Evolutionary conservation across 129 eudicot genomes (phyloP).

Genomic region (Tagetes patula): DNA sequence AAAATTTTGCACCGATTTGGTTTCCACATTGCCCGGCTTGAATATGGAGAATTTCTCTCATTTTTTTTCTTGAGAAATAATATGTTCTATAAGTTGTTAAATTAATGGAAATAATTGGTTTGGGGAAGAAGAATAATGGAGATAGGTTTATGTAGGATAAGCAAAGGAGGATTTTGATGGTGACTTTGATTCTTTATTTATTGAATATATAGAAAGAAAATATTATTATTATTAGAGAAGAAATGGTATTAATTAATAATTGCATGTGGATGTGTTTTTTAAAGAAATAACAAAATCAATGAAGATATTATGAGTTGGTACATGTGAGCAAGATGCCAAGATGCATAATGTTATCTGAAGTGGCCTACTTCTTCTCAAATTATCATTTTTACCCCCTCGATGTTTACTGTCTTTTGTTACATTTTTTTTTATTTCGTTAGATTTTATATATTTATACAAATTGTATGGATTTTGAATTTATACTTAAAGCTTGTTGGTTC

Average conservation of each 20-base stretch:
- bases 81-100: not conserved
- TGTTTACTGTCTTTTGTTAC: not conserved
- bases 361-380: conserved; percentile 16
- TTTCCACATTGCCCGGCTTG: conserved; percentile 95
- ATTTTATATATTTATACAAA: not conserved
- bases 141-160: conserved; percentile 48
- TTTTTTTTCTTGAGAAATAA: conserved; percentile 36
- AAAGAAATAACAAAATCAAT: conserved; percentile 37
- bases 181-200: conserved; percentile 44
- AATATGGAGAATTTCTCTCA: conserved; percentile 86
- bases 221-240: conserved; percentile 33
- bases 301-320: conserved; percentile 56
- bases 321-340: conserved; percentile 46
- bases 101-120: conserved; percentile 7
- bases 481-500: too few relatives aligned
- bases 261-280: conserved; percentile 61
- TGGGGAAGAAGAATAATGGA: conserved; percentile 18
- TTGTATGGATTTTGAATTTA: too few relatives aligned
- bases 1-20: conserved; percentile 82
- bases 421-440: not conserved
- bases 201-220: not conserved
- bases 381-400: conserved; percentile 30
- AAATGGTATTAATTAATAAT: conserved; percentile 33
- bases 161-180: conserved; percentile 29
- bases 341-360: conserved; percentile 26